Evolutionary conservation across 2,329 filamentous ascomycete species (phyloP).

Genomic region (Endocalyx cinctus): DNA sequence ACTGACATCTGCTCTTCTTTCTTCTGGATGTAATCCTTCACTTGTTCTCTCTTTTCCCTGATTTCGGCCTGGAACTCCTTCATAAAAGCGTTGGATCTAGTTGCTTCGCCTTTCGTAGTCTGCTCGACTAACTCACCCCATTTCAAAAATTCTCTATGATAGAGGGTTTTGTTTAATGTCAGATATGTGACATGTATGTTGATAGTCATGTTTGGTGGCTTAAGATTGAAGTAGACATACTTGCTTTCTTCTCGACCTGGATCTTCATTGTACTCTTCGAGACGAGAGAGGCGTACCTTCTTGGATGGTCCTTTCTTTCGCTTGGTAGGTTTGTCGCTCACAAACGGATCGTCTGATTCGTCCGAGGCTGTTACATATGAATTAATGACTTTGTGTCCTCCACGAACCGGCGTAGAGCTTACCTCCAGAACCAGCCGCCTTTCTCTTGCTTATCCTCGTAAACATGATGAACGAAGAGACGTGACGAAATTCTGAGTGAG

Average conservation of each 20-base stretch:
- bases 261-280: constrained; percentile 25
- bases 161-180: background rate
- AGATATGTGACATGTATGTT: background rate
- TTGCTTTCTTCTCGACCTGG: constrained; percentile 18
- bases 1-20: constrained; percentile 27
- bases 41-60: constrained; percentile 12
- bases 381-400: too few species aligned
- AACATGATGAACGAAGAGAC: constrained; percentile 11
- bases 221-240: constrained; percentile 10
- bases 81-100: constrained; percentile 24
- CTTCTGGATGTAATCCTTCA: constrained; percentile 15
- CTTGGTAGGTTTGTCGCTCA: constrained; percentile 2
- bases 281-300: constrained; percentile 17
- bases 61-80: constrained; percentile 20
- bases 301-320: constrained; percentile 7
- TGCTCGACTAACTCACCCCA: constrained; percentile 23
- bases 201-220: too few species aligned
- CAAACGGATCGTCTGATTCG: constrained; percentile 8
- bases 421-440: too few species aligned
- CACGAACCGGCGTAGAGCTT: too few species aligned
- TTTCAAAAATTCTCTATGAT: constrained; percentile 18
- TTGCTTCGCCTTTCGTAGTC: constrained; percentile 21
- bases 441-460: constrained; percentile 16
- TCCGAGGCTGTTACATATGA: constrained; percentile 8
- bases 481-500: background rate